phyloP scores from a whole-genome alignment of 345 rosid species.

The Firmiana major region DNA sequence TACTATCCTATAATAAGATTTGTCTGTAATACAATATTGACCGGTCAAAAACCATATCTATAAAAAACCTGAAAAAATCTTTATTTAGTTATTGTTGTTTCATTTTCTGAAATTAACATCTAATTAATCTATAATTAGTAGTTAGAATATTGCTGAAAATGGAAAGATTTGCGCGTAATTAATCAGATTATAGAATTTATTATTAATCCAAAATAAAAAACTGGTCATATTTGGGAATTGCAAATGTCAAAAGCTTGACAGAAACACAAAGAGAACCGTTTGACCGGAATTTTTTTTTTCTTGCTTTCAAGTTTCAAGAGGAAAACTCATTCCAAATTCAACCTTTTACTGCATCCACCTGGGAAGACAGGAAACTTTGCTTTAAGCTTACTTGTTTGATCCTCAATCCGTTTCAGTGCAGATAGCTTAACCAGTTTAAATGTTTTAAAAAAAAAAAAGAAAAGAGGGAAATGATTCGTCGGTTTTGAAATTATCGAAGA shows the following conservation, averaged over 20 bases:
- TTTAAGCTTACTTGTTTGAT: background rate
- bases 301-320: background rate
- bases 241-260: background rate
- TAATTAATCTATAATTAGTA: background rate
- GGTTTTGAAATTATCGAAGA: background rate
- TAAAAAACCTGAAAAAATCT: too few relatives aligned
- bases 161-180: background rate
- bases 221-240: background rate
- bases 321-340: slow-evolving; percentile 6
- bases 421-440: background rate
- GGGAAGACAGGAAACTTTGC: background rate
- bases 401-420: background rate
- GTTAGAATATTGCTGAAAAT: background rate
- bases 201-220: background rate
- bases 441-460: background rate
- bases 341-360: background rate
- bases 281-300: background rate
- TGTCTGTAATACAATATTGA: background rate
- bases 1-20: background rate
- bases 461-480: too few relatives aligned
- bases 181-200: background rate
- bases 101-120: background rate
- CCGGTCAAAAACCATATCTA: background rate
- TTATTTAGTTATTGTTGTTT: too few relatives aligned
- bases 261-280: background rate